Base-by-base conservation (phyloP, 352 stramenopile species). In the Phytophthora hybrid region DNA sequence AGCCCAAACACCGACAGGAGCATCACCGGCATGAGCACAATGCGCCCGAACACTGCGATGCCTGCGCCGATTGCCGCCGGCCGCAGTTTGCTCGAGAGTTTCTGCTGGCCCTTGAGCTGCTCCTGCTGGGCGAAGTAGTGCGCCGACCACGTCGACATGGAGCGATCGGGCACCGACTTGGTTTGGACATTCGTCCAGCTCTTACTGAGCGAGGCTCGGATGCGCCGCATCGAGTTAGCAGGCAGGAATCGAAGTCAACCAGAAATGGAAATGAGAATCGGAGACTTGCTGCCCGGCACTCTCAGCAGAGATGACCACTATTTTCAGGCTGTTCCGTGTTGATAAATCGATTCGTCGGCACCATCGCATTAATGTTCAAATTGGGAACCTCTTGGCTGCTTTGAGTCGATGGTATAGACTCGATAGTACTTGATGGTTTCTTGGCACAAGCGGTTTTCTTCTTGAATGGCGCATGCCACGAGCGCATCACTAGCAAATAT, bases 11-110 rank as follows among this genome's bases (percentile, higher is more conserved):
- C 58, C 7, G 51, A 54, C 18, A 78, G 5, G 7, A 78, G 56
- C 66, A 76, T 74, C 29, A 73, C 55, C 18, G 72, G 72, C 66
- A 74, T 74, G 46, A 76, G n/a, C 4, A 78, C 66, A 49, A 78
- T 78, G 16, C 66, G 72, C 0, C 72, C 72, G 19, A 75, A 68
- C 11, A 79, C 67, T 4, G 72, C 67, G 16, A 79, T 19, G 10
- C 52, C 63, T 1, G 72, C 67, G n/a, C 66, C 66, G 51, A 79
- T 63, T 2, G 72, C 72, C 31, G 72, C 72, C 11, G 72, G 72
- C 21, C 72, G 19, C 55, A 79, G 2, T 59, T 79, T 79, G 34
- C 23, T 62, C 7, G 52, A 7, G 2, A 76, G 64, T 59, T 60
- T 76, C 32, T 76, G 69, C 49, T 73, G 49, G 1, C 53, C 19